Conservation (phyloP, 2,329 filamentous ascomycete species). For the Hypoxylon sp. region DNA sequence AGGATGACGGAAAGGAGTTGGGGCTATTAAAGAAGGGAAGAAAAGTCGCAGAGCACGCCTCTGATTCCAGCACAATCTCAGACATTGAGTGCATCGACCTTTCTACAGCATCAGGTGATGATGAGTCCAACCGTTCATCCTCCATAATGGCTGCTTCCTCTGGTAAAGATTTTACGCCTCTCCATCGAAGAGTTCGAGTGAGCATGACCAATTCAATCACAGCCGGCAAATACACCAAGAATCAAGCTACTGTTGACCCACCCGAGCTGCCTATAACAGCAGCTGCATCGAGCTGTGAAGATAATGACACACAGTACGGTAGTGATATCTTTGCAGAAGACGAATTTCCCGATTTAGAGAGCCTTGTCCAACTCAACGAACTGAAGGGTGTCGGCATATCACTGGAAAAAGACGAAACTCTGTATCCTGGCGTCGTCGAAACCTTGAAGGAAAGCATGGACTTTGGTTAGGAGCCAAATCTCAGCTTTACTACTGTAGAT, state of each 20-base stretch:
- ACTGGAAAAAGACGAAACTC: slow-evolving; percentile 46
- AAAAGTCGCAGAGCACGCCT: slow-evolving; percentile 6
- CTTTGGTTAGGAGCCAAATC: slow-evolving; percentile 51
- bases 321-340: slow-evolving; percentile 42
- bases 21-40: slow-evolving; percentile 20
- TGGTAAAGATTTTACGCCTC: background rate
- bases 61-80: slow-evolving; percentile 21
- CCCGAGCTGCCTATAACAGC: background rate
- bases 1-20: background rate
- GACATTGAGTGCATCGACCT: slow-evolving; percentile 52
- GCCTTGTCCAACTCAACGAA: slow-evolving; percentile 31
- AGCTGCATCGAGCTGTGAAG: background rate
- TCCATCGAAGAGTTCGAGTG: slow-evolving; percentile 17
- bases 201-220: slow-evolving; percentile 12
- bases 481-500: slow-evolving; percentile 53
- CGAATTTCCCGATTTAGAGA: slow-evolving; percentile 49
- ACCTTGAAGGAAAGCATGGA: slow-evolving; percentile 51
- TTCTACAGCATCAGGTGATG: slow-evolving; percentile 36
- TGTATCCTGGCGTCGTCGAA: slow-evolving; percentile 50
- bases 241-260: background rate
- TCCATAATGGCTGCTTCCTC: background rate
- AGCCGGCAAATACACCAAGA: slow-evolving; percentile 30
- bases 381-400: slow-evolving; percentile 1
- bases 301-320: slow-evolving; percentile 16
- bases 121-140: background rate